Percentiles rank a stretch among this genome's conserved stretches.
Conservation (phyloP, 768 basidiomycete genomes). For the Leccinum uliginosum region DNA sequence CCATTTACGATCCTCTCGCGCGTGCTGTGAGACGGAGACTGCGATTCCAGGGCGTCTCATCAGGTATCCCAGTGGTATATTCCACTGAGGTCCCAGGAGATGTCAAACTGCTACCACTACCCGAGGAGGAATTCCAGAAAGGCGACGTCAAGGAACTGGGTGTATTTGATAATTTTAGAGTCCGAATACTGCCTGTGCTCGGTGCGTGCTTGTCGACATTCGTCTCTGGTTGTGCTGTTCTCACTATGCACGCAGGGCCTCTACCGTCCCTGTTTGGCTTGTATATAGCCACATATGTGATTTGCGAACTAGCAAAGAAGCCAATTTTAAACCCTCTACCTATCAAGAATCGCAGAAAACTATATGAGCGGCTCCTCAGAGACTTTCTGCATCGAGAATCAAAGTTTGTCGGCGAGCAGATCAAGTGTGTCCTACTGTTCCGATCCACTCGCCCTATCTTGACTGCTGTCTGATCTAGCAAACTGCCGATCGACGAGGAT, state of each 20-base stretch:
- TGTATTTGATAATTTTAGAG: conserved; percentile 88
- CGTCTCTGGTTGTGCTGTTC: not conserved
- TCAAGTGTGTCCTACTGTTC: conserved; percentile 42
- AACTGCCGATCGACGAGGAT: conserved; percentile 74
- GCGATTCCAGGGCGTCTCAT: conserved; percentile 54
- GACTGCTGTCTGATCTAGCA: conserved; percentile 39
- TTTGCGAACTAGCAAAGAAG: conserved; percentile 81
- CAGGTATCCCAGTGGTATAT: conserved; percentile 85
- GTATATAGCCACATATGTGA: conserved; percentile 82
- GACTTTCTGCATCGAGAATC: conserved; percentile 75
- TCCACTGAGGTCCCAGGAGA: conserved; percentile 92
- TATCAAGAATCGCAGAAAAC: conserved; percentile 78
- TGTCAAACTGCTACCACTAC: conserved; percentile 82
- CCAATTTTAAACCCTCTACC: conserved; percentile 81
- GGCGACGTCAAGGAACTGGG: conserved; percentile 87
- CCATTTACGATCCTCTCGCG: conserved; percentile 92
- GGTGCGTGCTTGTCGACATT: conserved; percentile 41
- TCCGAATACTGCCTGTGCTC: conserved; percentile 89
- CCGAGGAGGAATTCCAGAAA: conserved; percentile 88
- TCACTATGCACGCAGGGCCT: conserved; percentile 35
- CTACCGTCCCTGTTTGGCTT: conserved; percentile 90
- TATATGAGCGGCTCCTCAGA: conserved; percentile 75
- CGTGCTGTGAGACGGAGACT: conserved; percentile 81
- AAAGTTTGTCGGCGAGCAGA: conserved; percentile 52
- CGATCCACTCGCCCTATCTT: not conserved